These are phyloP conservation scores for Coemansia reversa DNA, from an alignment of 192 early-diverging fungal genomes.

Conservation along the genomic window DNA sequence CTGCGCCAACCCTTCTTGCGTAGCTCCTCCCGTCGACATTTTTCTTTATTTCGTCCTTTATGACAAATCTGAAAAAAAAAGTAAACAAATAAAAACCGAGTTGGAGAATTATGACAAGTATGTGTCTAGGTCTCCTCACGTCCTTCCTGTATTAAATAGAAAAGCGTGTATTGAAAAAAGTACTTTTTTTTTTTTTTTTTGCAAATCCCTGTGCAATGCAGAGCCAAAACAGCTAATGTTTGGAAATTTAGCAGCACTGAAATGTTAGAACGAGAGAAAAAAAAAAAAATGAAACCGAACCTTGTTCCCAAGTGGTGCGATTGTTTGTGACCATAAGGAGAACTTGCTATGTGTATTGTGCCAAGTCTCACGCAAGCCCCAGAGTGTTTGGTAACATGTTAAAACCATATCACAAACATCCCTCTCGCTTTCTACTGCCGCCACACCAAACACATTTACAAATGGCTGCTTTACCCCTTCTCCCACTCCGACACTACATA, in stretches of 20 bases:
- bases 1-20: conserved; percentile 34
- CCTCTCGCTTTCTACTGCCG: too few relatives aligned
- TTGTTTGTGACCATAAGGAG: neutral
- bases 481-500: conserved; percentile 25
- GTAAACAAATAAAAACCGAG: conserved; percentile 1
- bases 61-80: neutral
- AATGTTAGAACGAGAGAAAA: neutral
- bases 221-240: neutral
- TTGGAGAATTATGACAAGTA: neutral
- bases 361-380: neutral
- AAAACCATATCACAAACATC: neutral
- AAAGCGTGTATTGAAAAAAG: neutral
- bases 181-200: conserved; percentile 2
- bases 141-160: too few relatives aligned
- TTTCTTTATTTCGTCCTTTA: neutral
- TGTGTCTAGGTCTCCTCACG: too few relatives aligned
- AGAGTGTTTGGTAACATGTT: neutral
- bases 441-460: neutral
- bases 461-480: conserved; percentile 17
- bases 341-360: neutral
- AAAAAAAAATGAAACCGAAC: conserved; percentile 1
- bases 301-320: conserved; percentile 1
- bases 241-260: neutral
- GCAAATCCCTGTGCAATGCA: neutral
- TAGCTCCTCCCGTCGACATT: conserved; percentile 3